phyloP scores from a whole-genome alignment of 176 grass and related monocot genomes.

The Phoenix dactylifera region DNA sequence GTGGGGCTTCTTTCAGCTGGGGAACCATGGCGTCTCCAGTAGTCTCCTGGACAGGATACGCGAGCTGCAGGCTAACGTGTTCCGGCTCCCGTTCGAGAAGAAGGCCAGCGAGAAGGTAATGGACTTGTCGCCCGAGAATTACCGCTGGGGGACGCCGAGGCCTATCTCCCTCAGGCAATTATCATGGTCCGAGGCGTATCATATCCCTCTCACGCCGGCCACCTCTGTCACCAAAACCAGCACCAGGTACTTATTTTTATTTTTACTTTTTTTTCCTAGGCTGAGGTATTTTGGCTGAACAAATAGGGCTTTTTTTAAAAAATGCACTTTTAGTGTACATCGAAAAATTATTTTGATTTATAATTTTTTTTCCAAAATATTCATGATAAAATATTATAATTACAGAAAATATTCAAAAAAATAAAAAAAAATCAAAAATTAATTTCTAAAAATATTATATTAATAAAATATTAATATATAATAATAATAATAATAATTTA shows the following conservation, averaged over 20 bases:
- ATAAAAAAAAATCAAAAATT: no score
- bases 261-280: no score
- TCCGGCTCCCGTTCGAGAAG: conserved; percentile 38
- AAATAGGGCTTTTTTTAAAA: no score
- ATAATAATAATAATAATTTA: no score
- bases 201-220: conserved; percentile 36
- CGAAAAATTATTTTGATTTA: no score
- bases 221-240: neutral
- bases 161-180: conserved; percentile 43
- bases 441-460: no score
- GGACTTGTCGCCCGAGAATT: conserved; percentile 49
- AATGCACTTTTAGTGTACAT: no score
- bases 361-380: no score
- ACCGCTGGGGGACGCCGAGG: conserved; percentile 64
- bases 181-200: conserved; percentile 90
- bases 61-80: conserved; percentile 27
- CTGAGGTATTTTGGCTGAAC: no score
- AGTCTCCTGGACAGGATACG: conserved; percentile 27
- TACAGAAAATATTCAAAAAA: no score
- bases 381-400: no score
- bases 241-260: conserved; percentile 27
- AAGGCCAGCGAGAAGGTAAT: conserved; percentile 39
- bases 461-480: no score
- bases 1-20: conserved; percentile 84
- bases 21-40: conserved; percentile 45